Conservation (phyloP, 345 rosid species). For the Aquilaria yunnanensis region DNA sequence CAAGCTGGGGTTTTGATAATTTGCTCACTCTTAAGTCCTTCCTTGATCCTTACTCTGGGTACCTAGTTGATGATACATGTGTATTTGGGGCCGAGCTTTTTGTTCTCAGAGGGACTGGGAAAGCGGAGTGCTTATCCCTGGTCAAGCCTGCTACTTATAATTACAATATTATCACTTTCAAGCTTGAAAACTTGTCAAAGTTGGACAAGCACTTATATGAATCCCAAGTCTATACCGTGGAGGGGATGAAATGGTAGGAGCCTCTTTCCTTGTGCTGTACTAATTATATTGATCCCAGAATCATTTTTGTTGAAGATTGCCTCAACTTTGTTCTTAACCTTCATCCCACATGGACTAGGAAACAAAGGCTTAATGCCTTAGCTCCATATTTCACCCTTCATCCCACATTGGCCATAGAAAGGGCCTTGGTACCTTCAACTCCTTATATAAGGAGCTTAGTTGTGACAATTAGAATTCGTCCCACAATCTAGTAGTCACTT, state of each 20-base stretch:
- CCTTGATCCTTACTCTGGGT: constrained; percentile 10
- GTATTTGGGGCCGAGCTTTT: constrained; percentile 32
- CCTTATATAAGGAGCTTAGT: too few relatives aligned
- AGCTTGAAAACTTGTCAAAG: constrained; percentile 19
- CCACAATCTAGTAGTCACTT: too few relatives aligned
- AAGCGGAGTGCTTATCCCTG: constrained; percentile 19
- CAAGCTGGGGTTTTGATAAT: constrained; percentile 21
- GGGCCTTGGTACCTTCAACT: too few relatives aligned
- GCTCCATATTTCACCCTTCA: too few relatives aligned
- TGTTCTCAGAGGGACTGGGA: neutral
- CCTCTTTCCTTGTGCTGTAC: too few relatives aligned
- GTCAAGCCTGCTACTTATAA: constrained; percentile 10
- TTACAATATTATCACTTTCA: constrained; percentile 20
- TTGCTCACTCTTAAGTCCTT: constrained; percentile 21
- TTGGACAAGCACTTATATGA: constrained; percentile 8
- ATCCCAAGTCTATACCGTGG: constrained; percentile 22
- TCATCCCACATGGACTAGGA: too few relatives aligned
- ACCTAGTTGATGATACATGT: constrained; percentile 9
- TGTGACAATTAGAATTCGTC: too few relatives aligned
- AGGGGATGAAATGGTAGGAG: constrained; percentile 28
- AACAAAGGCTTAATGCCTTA: too few relatives aligned
- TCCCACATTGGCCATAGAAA: too few relatives aligned
- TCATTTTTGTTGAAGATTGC: too few relatives aligned
- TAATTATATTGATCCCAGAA: too few relatives aligned
- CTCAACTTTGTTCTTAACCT: too few relatives aligned